Evolutionary conservation across 371 early-diverging fungal genomes (phyloP).

Genomic region (Lichtheimia hyalospora): DNA sequence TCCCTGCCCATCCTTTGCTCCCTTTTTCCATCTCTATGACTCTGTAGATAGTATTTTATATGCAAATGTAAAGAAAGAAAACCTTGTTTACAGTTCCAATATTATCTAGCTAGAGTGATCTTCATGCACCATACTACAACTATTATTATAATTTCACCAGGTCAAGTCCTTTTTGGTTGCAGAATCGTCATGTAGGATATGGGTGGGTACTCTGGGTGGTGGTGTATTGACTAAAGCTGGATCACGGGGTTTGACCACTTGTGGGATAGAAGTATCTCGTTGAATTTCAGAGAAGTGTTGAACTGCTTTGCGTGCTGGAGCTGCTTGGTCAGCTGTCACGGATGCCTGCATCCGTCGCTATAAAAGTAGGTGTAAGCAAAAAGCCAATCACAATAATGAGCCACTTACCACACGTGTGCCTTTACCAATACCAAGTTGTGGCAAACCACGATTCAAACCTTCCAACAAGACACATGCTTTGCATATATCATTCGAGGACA

Average conservation of each 20-base stretch:
- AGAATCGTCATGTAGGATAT: slow-evolving; percentile 23
- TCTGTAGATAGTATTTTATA: no score
- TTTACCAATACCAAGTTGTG: slow-evolving; percentile 62
- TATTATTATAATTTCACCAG: slow-evolving; percentile 25
- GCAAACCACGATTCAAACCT: slow-evolving; percentile 88
- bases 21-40: no score
- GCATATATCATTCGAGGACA: slow-evolving; percentile 88
- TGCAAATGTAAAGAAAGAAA: no score
- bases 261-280: slow-evolving; percentile 31
- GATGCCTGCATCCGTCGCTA: slow-evolving; percentile 23
- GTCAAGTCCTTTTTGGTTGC: slow-evolving; percentile 33
- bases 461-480: slow-evolving; percentile 95
- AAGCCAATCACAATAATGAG: not conserved
- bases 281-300: slow-evolving; percentile 48
- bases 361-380: not conserved
- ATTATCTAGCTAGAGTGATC: no score
- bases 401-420: slow-evolving; percentile 41
- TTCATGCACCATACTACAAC: no score
- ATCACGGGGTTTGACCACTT: slow-evolving; percentile 31
- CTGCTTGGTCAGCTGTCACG: slow-evolving; percentile 16
- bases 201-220: slow-evolving; percentile 41
- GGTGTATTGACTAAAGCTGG: slow-evolving; percentile 42
- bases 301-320: slow-evolving; percentile 10
- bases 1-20: no score
- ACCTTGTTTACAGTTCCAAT: no score